Conservation (phyloP, 306 rosid species). For the Boehmeria nivea region DNA sequence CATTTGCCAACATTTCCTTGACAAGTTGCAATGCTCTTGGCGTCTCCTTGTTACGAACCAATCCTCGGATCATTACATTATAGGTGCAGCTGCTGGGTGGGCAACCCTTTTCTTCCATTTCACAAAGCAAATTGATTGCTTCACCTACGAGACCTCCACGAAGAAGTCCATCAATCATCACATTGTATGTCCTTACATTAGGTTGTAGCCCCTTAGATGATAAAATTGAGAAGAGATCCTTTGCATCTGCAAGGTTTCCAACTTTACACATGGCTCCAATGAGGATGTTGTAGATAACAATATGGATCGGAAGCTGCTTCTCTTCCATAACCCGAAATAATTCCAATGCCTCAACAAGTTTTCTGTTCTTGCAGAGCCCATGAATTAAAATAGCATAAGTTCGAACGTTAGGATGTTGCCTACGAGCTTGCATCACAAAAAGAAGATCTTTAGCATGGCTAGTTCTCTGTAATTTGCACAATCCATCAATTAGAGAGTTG, state of each 20-base stretch:
- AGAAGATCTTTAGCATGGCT: conserved; percentile 4
- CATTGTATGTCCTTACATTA: too few species aligned
- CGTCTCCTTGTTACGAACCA: neutral
- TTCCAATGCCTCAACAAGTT: conserved; percentile 6
- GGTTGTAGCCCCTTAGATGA: too few species aligned
- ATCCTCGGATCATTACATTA: conserved; percentile 6
- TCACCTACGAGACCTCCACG: too few species aligned
- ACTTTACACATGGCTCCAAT: conserved; percentile 1
- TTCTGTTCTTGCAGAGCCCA: conserved; percentile 12
- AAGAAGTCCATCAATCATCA: too few species aligned
- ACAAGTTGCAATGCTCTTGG: neutral
- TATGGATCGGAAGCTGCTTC: neutral
- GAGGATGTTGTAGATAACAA: neutral
- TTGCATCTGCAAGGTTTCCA: conserved; percentile 11
- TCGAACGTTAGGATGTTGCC: neutral
- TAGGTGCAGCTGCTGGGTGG: too few species aligned
- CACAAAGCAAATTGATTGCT: too few species aligned
- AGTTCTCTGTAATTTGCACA: neutral
- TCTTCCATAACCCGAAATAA: neutral
- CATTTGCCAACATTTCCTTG: conserved; percentile 2
- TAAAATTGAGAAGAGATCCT: conserved; percentile 1
- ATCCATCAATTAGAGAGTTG: neutral
- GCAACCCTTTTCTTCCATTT: too few species aligned
- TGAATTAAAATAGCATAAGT: neutral
- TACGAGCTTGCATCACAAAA: neutral